phyloP scores from a whole-genome alignment of 768 basidiomycete species.

The Tulasnella sp. region DNA sequence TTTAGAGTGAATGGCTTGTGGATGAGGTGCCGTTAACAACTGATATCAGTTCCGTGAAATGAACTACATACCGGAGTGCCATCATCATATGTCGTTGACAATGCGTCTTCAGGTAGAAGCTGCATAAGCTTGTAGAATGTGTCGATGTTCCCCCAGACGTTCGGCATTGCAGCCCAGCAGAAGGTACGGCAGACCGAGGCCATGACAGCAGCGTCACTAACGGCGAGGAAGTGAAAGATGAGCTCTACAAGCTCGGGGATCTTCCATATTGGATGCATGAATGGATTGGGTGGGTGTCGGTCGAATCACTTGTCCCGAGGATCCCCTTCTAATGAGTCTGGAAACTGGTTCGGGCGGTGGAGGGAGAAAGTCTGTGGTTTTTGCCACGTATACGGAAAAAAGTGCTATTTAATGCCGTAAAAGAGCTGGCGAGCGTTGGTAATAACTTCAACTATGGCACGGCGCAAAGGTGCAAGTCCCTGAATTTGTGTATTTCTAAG shows the following conservation, averaged over 20 bases:
- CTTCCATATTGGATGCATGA: background rate
- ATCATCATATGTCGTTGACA: background rate
- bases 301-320: conserved; percentile 31
- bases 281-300: background rate
- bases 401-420: conserved; percentile 45
- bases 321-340: no score
- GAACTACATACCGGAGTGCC: background rate
- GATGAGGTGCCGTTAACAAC: background rate
- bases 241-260: background rate
- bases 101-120: background rate
- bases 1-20: background rate
- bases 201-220: background rate
- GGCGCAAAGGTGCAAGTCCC: no score
- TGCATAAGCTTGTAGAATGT: background rate
- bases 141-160: background rate
- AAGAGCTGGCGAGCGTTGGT: no score
- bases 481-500: no score
- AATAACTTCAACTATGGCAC: no score
- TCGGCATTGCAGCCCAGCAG: background rate
- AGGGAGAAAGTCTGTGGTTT: no score
- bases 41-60: background rate
- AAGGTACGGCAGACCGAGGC: background rate
- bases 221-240: background rate
- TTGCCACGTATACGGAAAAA: conserved; percentile 29
- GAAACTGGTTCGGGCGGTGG: no score